These are phyloP conservation scores for Penicillium sp. DNA, from an alignment of 2,329 filamentous ascomycete species.

Conservation along the genomic window DNA sequence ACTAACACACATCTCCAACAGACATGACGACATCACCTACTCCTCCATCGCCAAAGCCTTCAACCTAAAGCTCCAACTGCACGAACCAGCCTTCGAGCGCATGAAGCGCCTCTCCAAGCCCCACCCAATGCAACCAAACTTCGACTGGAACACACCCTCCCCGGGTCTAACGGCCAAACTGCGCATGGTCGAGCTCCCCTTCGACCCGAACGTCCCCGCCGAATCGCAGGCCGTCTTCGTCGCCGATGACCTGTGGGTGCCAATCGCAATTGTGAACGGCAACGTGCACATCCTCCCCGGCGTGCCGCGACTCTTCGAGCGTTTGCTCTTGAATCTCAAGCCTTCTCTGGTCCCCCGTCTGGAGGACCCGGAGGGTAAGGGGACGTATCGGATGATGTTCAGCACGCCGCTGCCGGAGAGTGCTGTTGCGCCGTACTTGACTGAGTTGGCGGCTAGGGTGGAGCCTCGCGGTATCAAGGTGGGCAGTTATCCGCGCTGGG, in stretches of 20 bases:
- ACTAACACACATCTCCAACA: constrained; percentile 37
- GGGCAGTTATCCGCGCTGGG: constrained; percentile 92
- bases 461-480: constrained; percentile 80
- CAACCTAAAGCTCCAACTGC: constrained; percentile 67
- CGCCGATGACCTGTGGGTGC: constrained; percentile 82
- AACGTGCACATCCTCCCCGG: constrained; percentile 93
- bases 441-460: constrained; percentile 69
- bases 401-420: constrained; percentile 87
- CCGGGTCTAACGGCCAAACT: constrained; percentile 74
- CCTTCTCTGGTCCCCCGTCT: constrained; percentile 67
- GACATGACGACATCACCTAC: constrained; percentile 98
- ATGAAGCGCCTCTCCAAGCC: constrained; percentile 80
- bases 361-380: constrained; percentile 74
- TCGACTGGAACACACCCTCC: constrained; percentile 81
- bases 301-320: constrained; percentile 78
- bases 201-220: constrained; percentile 62
- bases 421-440: constrained; percentile 75
- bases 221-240: constrained; percentile 75
- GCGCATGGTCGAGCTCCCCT: constrained; percentile 85
- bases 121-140: constrained; percentile 67
- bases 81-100: constrained; percentile 69
- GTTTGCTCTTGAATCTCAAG: constrained; percentile 72
- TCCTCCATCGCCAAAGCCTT: constrained; percentile 90
- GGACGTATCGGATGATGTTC: constrained; percentile 72
- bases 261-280: constrained; percentile 80